Percentiles rank a stretch among this genome's conserved stretches.
These are phyloP conservation scores for Micractinium sp. DNA, from an alignment of 139 green algal species.

Conservation along the genomic window DNA sequence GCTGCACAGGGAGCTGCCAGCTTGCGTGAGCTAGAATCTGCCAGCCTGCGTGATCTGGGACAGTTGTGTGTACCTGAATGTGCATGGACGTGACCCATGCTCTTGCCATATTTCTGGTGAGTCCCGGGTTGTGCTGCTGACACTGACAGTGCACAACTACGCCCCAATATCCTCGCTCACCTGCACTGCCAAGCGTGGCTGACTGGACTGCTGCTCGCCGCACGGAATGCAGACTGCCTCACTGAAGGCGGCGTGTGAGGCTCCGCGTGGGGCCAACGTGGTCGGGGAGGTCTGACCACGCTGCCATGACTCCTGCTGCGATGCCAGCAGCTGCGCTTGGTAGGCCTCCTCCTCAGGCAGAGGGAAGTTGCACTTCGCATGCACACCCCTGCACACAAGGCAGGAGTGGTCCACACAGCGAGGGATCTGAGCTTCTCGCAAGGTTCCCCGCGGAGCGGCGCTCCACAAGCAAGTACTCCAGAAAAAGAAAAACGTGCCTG, in stretches of 20 bases:
- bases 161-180: background rate
- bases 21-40: background rate
- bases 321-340: conserved; percentile 13
- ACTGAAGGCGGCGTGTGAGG: conserved; percentile 9
- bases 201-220: background rate
- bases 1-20: too few relatives aligned
- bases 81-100: too few relatives aligned
- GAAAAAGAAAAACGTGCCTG: background rate
- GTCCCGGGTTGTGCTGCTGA: background rate
- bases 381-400: conserved; percentile 59
- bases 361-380: conserved; percentile 93
- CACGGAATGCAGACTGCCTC: conserved; percentile 23
- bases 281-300: background rate
- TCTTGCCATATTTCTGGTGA: background rate
- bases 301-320: background rate
- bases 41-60: background rate
- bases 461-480: background rate
- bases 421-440: background rate
- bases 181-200: background rate
- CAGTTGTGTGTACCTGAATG: too few relatives aligned
- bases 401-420: background rate
- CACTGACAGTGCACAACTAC: background rate
- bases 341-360: conserved; percentile 47
- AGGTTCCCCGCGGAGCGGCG: background rate
- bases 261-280: background rate